These are phyloP conservation scores for Zymoseptoria crescenta DNA, from an alignment of 2,329 filamentous ascomycete genomes.

Conservation along the genomic window DNA sequence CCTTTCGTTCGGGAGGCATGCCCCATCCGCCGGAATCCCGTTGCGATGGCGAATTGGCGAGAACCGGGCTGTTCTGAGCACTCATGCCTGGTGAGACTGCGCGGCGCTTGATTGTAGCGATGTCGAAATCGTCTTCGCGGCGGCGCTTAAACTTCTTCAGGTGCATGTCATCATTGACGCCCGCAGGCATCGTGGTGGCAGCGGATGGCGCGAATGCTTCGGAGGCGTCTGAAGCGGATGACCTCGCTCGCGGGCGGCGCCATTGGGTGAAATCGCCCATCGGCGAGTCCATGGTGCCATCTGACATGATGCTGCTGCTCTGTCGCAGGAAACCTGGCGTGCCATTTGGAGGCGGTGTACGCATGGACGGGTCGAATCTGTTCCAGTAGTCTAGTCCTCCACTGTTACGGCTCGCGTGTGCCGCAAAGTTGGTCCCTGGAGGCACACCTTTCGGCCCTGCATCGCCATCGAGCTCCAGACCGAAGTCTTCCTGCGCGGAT, in stretches of 20 bases:
- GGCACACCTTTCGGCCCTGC: slow-evolving; percentile 27
- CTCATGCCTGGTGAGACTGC: slow-evolving; percentile 90
- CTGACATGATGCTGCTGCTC: slow-evolving; percentile 49
- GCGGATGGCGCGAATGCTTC: slow-evolving; percentile 21
- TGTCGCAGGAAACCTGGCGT: slow-evolving; percentile 47
- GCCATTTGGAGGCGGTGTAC: slow-evolving; percentile 50
- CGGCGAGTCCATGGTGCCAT: slow-evolving; percentile 66
- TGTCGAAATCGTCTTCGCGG: slow-evolving; percentile 88
- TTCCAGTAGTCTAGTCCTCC: slow-evolving; percentile 73
- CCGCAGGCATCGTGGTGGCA: slow-evolving; percentile 10
- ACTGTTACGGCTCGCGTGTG: slow-evolving; percentile 63
- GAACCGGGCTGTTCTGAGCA: slow-evolving; percentile 78
- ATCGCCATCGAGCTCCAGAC: slow-evolving; percentile 48
- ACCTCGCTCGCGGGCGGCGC: slow-evolving; percentile 26
- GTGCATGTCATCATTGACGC: slow-evolving; percentile 28
- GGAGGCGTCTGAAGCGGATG: slow-evolving; percentile 26
- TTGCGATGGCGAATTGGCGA: slow-evolving; percentile 71
- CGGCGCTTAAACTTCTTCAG: slow-evolving; percentile 57
- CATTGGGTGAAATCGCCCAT: slow-evolving; percentile 18
- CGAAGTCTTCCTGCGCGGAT: slow-evolving; percentile 60
- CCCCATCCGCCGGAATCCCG: slow-evolving; percentile 56
- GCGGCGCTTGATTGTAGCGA: slow-evolving; percentile 77
- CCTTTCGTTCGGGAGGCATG: slow-evolving; percentile 49
- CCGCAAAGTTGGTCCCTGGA: slow-evolving; percentile 62
- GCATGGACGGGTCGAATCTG: slow-evolving; percentile 59